Conservation (phyloP, 768 basidiomycete species). For the Lyophyllum atratum region DNA sequence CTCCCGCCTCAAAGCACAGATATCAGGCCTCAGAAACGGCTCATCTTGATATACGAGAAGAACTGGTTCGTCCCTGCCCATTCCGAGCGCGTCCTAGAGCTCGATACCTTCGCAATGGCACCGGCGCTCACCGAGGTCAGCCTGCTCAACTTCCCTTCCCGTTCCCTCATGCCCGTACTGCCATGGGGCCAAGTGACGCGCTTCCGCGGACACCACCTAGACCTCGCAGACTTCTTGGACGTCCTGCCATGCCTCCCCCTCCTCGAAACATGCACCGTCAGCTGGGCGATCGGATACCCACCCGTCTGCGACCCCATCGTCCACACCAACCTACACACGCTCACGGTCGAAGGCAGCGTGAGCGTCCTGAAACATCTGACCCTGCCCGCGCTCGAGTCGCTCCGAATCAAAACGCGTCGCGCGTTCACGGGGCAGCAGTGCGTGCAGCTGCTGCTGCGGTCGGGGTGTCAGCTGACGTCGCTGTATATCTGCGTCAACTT, state of each 20-base stretch:
- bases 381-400: constrained; percentile 7
- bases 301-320: not conserved
- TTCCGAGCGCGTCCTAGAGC: not conserved
- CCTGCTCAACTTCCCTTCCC: constrained; percentile 2
- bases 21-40: constrained; percentile 2
- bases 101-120: not conserved
- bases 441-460: constrained; percentile 6
- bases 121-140: constrained; percentile 5
- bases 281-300: not conserved
- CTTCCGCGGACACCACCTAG: constrained; percentile 1
- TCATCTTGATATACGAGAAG: constrained; percentile 3
- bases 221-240: not conserved
- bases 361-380: constrained; percentile 4
- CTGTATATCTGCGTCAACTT: constrained; percentile 9
- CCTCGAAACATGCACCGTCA: not conserved
- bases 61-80: not conserved
- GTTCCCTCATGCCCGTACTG: not conserved
- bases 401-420: not conserved
- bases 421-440: constrained; percentile 1
- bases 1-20: not conserved
- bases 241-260: not conserved
- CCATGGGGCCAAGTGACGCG: constrained; percentile 10
- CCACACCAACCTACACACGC: not conserved
- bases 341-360: not conserved
- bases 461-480: not conserved